Base-by-base conservation (phyloP, 2,329 filamentous ascomycete genomes). In the Orbilia blumenaviensis region DNA sequence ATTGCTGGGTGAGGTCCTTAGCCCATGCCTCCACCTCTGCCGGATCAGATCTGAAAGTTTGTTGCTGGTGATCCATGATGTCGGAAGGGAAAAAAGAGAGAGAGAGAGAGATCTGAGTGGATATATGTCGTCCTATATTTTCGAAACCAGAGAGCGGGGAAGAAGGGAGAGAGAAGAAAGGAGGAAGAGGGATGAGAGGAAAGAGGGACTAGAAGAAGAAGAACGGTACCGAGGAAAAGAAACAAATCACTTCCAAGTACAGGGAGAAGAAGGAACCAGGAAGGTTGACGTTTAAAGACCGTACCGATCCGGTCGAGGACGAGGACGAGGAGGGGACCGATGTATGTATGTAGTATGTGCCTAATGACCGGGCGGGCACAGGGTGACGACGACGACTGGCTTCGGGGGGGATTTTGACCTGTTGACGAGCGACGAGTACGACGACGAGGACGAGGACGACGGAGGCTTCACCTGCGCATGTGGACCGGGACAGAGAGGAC, bases 1-100 rank as follows among this genome's bases (percentile, higher is more conserved):
- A 97, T 81, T 93, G 91, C 80, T 91, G 85, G 61, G 92, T 90
- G 80, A 98, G 85, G 74, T 93, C 92, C 80, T 89, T 87, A 25
- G 93, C 92, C 89, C 90, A 92, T 81, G 88, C 87, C 81, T 93
- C 91, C 81, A 90, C 90, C 80, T 88, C 81, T 75, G 78, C 79
- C 78, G 80, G 81, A 64, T 81, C 81, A 72, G 54, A 42, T 68
- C 82, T 80, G 68, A 80, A 81, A 64, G 66, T 66, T 60, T 75
- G 73, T 78, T 81, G 81, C 42, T 75, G 73, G 78, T 81, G 81
- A 81, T 82, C 82, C 80, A 81, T 82, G 82, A 82, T 84, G 80
- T 80, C 82, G 73, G 38, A 56, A 32, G 50, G 50, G n/a, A n/a
- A n/a, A n/a, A n/a, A n/a, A n/a, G n/a, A n/a, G n/a, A n/a, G n/a